Conservation (phyloP, 306 rosid species). For the Heteromeles arbutifolia region DNA sequence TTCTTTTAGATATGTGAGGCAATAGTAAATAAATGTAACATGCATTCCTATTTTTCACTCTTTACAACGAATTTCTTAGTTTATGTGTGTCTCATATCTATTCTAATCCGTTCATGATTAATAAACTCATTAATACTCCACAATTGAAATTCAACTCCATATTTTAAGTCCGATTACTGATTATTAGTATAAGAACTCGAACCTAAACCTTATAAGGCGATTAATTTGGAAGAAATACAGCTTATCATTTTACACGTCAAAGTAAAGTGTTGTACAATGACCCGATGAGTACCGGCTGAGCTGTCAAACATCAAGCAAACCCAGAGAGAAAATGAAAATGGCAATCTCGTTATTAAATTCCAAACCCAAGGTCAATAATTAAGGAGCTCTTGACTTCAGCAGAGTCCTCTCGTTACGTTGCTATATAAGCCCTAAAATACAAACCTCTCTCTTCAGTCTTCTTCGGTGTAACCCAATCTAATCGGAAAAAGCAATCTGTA, state of each 20-base stretch:
- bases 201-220: no score
- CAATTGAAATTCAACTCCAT: no score
- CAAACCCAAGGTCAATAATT: neutral
- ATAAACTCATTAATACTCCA: no score
- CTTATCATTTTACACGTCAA: neutral
- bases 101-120: no score
- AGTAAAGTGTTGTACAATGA: neutral
- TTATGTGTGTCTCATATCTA: no score
- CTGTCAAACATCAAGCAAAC: neutral
- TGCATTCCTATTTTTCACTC: no score
- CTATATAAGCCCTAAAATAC: conserved; percentile 1
- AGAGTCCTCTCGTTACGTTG: neutral
- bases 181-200: no score
- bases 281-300: neutral
- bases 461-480: neutral
- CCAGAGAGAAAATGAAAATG: neutral
- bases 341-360: neutral
- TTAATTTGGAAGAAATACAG: neutral
- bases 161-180: no score
- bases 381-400: neutral
- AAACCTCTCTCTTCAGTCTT: neutral
- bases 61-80: no score
- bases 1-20: no score
- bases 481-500: neutral
- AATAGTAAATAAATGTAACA: no score